These are phyloP conservation scores for Neofusicoccum laricinum DNA, from an alignment of 2,329 filamentous ascomycete species.

Conservation along the genomic window DNA sequence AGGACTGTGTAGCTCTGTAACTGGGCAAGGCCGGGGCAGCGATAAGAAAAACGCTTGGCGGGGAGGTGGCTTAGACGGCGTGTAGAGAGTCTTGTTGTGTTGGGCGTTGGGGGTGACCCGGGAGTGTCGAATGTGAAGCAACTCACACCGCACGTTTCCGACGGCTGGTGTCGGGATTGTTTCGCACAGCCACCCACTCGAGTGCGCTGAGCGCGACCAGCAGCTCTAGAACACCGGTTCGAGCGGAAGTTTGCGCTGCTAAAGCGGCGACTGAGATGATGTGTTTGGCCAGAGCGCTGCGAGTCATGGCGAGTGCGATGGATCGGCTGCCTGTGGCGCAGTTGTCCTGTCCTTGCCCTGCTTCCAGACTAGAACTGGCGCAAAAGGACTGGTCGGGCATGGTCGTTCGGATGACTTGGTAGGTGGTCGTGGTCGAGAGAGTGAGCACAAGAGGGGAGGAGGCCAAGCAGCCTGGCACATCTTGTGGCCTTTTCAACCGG, in stretches of 20 bases:
- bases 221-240: not conserved
- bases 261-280: not conserved
- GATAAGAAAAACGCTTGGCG: not conserved
- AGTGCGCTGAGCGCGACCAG: not conserved
- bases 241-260: not conserved
- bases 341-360: not conserved
- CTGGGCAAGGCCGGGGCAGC: not conserved
- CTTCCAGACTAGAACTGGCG: not conserved
- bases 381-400: not conserved
- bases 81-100: not conserved
- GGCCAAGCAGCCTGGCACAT: not conserved
- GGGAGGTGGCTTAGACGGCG: not conserved
- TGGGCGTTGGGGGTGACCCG: not conserved
- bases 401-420: no score
- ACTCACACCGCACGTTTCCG: conserved; percentile 4
- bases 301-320: not conserved
- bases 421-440: not conserved
- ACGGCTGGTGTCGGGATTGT: not conserved
- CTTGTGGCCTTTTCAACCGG: not conserved
- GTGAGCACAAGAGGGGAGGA: not conserved
- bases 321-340: not conserved
- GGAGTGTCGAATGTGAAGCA: not conserved
- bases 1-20: not conserved
- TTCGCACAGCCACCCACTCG: not conserved
- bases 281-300: not conserved